Percentiles rank a stretch among this genome's conserved stretches.
Evolutionary conservation across 441 rosid species (phyloP).

Genomic region (Croton setiger): DNA sequence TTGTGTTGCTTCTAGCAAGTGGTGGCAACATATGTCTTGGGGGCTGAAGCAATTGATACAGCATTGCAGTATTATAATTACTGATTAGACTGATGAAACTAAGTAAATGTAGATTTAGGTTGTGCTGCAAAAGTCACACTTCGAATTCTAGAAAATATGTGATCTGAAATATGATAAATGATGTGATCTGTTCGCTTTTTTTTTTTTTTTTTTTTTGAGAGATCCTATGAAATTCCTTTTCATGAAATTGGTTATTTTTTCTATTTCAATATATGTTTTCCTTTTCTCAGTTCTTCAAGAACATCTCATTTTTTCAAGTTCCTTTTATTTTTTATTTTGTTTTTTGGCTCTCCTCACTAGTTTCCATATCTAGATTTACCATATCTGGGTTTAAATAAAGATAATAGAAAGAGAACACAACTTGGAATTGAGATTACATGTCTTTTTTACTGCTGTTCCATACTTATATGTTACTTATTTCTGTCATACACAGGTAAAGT

Average conservation of each 20-base stretch:
- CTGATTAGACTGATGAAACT: neutral
- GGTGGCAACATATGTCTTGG: neutral
- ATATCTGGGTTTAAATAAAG: neutral
- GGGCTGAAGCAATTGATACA: neutral
- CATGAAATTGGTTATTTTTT: neutral
- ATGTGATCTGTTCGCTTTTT: neutral
- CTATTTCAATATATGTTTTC: neutral
- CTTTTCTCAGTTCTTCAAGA: neutral
- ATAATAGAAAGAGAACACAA: neutral
- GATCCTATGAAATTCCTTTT: neutral
- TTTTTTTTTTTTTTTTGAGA: neutral
- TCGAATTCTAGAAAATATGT: neutral
- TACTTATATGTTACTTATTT: slow-evolving; percentile 6
- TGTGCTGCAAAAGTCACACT: neutral
- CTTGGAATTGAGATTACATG: neutral
- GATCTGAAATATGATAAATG: neutral
- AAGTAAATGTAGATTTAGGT: neutral
- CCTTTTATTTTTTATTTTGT: neutral
- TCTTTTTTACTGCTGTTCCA: neutral
- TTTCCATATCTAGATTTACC: neutral
- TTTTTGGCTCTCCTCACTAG: neutral
- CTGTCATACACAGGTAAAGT: slow-evolving; percentile 63
- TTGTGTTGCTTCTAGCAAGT: neutral
- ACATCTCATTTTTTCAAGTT: neutral
- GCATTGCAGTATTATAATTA: neutral